Base-by-base conservation (phyloP, 2,329 filamentous ascomycete genomes). In the Aspergillus japonicus region DNA sequence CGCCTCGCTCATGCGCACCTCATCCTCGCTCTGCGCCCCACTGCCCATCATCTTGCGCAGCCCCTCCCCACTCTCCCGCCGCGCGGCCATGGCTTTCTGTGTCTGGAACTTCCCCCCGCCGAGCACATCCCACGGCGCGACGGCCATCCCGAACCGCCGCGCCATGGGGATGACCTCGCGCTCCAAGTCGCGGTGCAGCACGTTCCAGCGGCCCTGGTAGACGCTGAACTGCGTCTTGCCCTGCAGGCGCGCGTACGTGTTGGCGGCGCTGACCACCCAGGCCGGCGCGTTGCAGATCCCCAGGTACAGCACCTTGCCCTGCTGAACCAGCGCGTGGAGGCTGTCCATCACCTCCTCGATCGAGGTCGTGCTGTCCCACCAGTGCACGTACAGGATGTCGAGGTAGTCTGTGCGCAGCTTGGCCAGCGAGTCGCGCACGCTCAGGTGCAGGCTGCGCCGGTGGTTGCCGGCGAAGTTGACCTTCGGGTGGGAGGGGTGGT, bases 41-140 rank as follows among this genome's bases (percentile, higher is more conserved):
- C 70, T 47, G 62, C 68, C 58, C 24, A 70, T 47, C 35, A 66
- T 7, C n/a, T 57, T 63, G 67, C 78, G 63, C 73, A 75, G 57
- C 48, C 73, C 76, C 69, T 82, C 81, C 42, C 78, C 79, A 0
- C 54, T 67, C 59, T 75, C 71, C 75, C 72, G 71, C 12, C 74
- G 79, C 58, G 76, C 77, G 56, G 82, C 80, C 29, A 81, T 63
- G 58, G 82, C 76, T 61, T 82, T 77, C 11, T 78, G 76, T 2
- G 73, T 75, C 64, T 82, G 80, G 73, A 84, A 84, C 55, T 79
- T 76, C 29, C 82, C 82, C 3, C 78, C 71, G 19, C 84, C 84
- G 5, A 87, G 73, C 0, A 81, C 83, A 53, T 84, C 86, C 85
- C 85, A 90, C 0, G 87, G 85, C 0, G 80, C 75, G 4, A 87